Evolutionary conservation across 129 eudicot species (phyloP), one percentile per base, ranked within the genome.

Genomic region (Centaurea solstitialis): DNA sequence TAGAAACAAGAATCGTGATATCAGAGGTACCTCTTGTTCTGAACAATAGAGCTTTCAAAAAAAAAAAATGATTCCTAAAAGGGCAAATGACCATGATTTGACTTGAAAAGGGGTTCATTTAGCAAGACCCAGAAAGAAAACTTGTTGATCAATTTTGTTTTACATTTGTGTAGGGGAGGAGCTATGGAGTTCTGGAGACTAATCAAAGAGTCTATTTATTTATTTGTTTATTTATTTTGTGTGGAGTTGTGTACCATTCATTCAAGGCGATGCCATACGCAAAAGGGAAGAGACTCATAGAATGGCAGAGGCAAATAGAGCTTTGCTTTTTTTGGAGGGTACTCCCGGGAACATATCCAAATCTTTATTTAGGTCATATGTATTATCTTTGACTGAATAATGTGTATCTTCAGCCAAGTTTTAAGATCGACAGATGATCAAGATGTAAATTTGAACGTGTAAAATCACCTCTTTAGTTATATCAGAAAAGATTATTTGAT

Each of bases 1-100:
- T 73, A 59, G 87, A 69, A 83, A 85, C 89, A 85, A 77, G 86
- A 79, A 88, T 17, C 87, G 89, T 3, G 86, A 82, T 82, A 82
- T 82, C 33, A 82, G 72, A 82, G 86, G 86, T 82, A 71, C 5
- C 24, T 53, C 28, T 66, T 68, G 37, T 80, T 35, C 62, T n/a
- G 6, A 39, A 8, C 35, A 22, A 17, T n/a, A n/a, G n/a, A n/a
- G n/a, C n/a, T n/a, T n/a, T n/a, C n/a, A n/a, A n/a, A n/a, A n/a
- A n/a, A n/a, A n/a, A n/a, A n/a, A n/a, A n/a, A n/a, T n/a, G n/a
- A n/a, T n/a, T n/a, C n/a, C n/a, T n/a, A n/a, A n/a, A n/a, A n/a
- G n/a, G n/a, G n/a, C n/a, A n/a, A n/a, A 26, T 26, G 30, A 26
- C 30, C 30, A 26, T 26, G 30, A 26, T 26, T 26, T 26, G 1